A percentile compares a stretch with the other conserved stretches of the same genome.
These are phyloP conservation scores for Dillenia suffruticosa DNA, from an alignment of 164 flowering plant species.

Conservation along the genomic window DNA sequence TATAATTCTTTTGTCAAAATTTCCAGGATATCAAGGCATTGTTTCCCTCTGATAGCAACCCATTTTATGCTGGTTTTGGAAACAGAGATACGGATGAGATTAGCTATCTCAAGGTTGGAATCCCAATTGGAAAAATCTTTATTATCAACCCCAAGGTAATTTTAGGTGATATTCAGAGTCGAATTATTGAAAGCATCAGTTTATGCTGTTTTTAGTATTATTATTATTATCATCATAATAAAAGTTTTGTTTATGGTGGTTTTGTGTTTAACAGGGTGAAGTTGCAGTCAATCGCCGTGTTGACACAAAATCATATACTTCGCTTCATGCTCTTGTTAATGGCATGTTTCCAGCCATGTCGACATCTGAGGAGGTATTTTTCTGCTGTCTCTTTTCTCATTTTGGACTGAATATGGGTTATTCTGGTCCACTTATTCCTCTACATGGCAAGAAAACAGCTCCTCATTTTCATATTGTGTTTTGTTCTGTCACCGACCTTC, in stretches of 20 bases:
- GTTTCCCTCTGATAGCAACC: conserved; percentile 82
- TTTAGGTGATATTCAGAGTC: too few species aligned
- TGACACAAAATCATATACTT: conserved; percentile 74
- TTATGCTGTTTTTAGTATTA: background rate
- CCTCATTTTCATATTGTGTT: too few species aligned
- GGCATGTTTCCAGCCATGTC: conserved; percentile 79
- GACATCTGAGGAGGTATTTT: conserved; percentile 64
- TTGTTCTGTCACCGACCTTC: background rate
- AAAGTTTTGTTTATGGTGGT: conserved; percentile 2
- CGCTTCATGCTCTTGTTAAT: conserved; percentile 77
- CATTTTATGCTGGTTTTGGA: conserved; percentile 99
- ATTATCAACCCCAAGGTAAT: conserved; percentile 93
- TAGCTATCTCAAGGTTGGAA: conserved; percentile 94
- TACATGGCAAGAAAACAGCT: too few species aligned
- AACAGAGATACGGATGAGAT: conserved; percentile 95
- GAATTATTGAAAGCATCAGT: background rate
- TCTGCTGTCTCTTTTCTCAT: background rate
- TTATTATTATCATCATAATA: background rate
- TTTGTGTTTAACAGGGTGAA: conserved; percentile 54
- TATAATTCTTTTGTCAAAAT: background rate
- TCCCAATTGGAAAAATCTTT: conserved; percentile 90
- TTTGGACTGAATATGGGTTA: background rate
- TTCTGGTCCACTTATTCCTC: background rate
- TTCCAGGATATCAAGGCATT: conserved; percentile 77
- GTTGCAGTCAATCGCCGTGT: conserved; percentile 70